A percentile compares a stretch with the other conserved stretches of the same genome.
These are phyloP conservation scores for Lactarius hatsudake DNA, from an alignment of 768 basidiomycete genomes.

Conservation along the genomic window DNA sequence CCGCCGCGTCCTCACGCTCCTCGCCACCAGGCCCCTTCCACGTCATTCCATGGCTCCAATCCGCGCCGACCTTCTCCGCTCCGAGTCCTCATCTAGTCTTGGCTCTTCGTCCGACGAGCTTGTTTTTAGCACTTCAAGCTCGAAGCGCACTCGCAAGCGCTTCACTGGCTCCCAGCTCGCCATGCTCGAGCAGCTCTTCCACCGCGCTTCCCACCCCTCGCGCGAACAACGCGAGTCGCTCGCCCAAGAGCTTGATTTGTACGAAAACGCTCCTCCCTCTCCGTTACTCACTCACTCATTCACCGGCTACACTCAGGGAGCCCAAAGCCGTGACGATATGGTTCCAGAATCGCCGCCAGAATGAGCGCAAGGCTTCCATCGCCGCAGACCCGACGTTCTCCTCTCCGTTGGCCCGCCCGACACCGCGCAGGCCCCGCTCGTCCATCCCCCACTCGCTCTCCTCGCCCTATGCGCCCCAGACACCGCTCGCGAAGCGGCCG, in stretches of 20 bases:
- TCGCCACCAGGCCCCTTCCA: neutral
- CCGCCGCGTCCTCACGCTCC: slow-evolving; percentile 1
- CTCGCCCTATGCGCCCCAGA: slow-evolving; percentile 23
- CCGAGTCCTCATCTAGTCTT: slow-evolving; percentile 24
- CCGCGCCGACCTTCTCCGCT: slow-evolving; percentile 15
- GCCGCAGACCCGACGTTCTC: slow-evolving; percentile 3
- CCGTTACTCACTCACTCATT: neutral
- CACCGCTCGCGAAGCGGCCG: slow-evolving; percentile 27
- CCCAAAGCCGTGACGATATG: slow-evolving; percentile 36
- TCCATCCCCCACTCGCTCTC: slow-evolving; percentile 10
- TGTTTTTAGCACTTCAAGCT: neutral
- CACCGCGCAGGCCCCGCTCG: slow-evolving; percentile 9
- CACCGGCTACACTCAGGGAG: slow-evolving; percentile 26
- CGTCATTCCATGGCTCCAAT: slow-evolving; percentile 14
- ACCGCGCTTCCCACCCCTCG: slow-evolving; percentile 26
- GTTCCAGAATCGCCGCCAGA: slow-evolving; percentile 39
- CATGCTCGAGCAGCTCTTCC: slow-evolving; percentile 27
- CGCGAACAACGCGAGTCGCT: slow-evolving; percentile 28
- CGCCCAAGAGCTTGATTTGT: slow-evolving; percentile 25
- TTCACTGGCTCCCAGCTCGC: slow-evolving; percentile 26
- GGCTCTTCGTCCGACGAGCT: slow-evolving; percentile 22
- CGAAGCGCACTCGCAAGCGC: slow-evolving; percentile 27
- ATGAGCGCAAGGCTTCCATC: slow-evolving; percentile 26
- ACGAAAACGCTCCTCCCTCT: neutral
- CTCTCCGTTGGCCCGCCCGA: slow-evolving; percentile 2